Evolutionary conservation across 805 yeast genomes (phyloP), one percentile per base, ranked within the genome.

Genomic region (Peterozyma toletana): DNA sequence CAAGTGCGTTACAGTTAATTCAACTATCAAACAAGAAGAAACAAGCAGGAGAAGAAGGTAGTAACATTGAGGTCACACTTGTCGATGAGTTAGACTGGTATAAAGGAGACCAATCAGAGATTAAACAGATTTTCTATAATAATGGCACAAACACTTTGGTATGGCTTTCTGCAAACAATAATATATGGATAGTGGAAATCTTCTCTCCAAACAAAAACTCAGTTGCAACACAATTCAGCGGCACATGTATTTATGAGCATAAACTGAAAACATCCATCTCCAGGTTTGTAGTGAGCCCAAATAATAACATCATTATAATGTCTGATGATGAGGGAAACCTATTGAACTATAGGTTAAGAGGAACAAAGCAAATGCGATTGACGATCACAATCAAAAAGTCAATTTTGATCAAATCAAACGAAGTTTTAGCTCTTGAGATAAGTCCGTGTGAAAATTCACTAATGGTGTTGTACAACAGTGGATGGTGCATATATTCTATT

Each of bases 401-500:
- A 4, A 16, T 30, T 7, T 21, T 27, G 33, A 38, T 21, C 31
- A 42, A 38, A 17, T 59, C 55, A 41, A 62, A 27, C 36, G 58
- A 30, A 44, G 59, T 57, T 55, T 53, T 15, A 57, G 66, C 41
- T 55, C 50, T 55, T 45, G 54, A 43, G 5, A 30, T 59, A 9
- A 48, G 52, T 37, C 60, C 60, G 1, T 50, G 53, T 40, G 64
- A 63, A 6, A 56, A 56, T 33, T 52, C 60, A 11, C 36, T 62
- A 27, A 41, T 63, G 5, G 43, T 54, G 3, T 40, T 56, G 10
- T 62, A 49, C 43, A 49, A 50, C 15, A 59, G 58, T 37, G 79
- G 79, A 5, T 77, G 80, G 80, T 66, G 66, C 39, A 46, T 71
- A 21, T 64, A 62, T 47, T 71, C 80, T 3, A 66, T 65, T 13